Conservation (phyloP, 306 rosid species). For the Abrus pulchellus region DNA sequence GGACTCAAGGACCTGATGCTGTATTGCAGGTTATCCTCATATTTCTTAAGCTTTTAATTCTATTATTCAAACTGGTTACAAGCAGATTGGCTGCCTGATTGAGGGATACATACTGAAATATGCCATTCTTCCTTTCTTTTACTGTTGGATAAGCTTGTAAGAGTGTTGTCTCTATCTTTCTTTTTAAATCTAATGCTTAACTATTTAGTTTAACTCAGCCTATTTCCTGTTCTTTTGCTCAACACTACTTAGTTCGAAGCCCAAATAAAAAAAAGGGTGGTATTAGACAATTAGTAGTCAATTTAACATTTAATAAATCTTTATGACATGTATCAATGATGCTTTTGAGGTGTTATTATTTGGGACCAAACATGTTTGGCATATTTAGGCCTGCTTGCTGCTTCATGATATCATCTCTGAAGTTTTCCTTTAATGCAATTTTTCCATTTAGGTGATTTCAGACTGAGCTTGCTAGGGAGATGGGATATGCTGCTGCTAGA, state of each 20-base stretch:
- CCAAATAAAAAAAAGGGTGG: conserved; percentile 6
- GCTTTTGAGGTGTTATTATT: neutral
- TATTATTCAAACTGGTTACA: conserved; percentile 29
- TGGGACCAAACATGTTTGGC: conserved; percentile 34
- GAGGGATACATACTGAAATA: conserved; percentile 34
- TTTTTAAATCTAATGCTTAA: neutral
- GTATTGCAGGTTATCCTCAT: conserved; percentile 77
- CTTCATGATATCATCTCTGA: conserved; percentile 50
- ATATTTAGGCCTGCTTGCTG: conserved; percentile 34
- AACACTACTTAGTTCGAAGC: conserved; percentile 13
- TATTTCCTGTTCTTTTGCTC: neutral
- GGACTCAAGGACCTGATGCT: conserved; percentile 99
- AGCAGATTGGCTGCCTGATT: conserved; percentile 25
- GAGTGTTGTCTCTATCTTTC: conserved; percentile 15
- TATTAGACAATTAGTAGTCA: neutral
- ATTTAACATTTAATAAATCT: conserved; percentile 27
- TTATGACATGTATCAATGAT: neutral
- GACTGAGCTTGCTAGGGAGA: conserved; percentile 95
- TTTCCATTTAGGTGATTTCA: conserved; percentile 84
- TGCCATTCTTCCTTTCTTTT: conserved; percentile 31
- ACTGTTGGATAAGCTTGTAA: conserved; percentile 35
- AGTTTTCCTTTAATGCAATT: conserved; percentile 60
- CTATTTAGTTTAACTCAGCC: neutral
- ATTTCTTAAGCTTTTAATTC: conserved; percentile 39
- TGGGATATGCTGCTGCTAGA: conserved; percentile 94